Evolutionary conservation across 2,329 filamentous ascomycete genomes (phyloP).

Genomic region (Claviceps arundinis): DNA sequence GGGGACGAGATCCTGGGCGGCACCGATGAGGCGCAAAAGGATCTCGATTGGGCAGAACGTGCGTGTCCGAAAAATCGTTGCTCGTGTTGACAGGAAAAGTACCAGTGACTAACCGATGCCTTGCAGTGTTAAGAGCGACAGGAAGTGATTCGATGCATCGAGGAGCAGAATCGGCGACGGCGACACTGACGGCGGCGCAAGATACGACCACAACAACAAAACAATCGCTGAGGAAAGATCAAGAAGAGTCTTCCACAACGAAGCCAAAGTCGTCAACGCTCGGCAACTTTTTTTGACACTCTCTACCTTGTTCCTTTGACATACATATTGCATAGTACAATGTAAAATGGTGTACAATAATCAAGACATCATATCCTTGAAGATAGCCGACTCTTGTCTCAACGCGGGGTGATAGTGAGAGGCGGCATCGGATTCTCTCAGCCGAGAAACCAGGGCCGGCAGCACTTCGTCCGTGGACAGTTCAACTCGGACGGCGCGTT

Average conservation of each 20-base stretch:
- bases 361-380: constrained; percentile 49
- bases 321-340: constrained; percentile 8
- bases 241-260: constrained; percentile 10
- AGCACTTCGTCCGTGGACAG: constrained; percentile 44
- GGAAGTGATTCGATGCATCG: constrained; percentile 38
- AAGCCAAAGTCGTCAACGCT: constrained; percentile 20
- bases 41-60: constrained; percentile 84
- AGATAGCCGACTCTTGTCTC: constrained; percentile 18
- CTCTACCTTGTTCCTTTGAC: constrained; percentile 7
- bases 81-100: background rate
- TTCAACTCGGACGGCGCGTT: constrained; percentile 42
- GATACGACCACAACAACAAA: constrained; percentile 4
- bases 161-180: constrained; percentile 8
- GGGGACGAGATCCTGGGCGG: constrained; percentile 69
- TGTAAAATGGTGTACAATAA: constrained; percentile 6
- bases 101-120: constrained; percentile 5
- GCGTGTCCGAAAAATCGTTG: constrained; percentile 14
- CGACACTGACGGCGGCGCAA: background rate
- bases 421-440: constrained; percentile 21
- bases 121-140: constrained; percentile 49
- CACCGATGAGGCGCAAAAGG: constrained; percentile 55
- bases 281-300: constrained; percentile 37
- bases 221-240: constrained; percentile 4
- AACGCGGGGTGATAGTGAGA: background rate
- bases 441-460: constrained; percentile 39